phyloP scores from a whole-genome alignment of 306 rosid species.

The Sesbania bispinosa region DNA sequence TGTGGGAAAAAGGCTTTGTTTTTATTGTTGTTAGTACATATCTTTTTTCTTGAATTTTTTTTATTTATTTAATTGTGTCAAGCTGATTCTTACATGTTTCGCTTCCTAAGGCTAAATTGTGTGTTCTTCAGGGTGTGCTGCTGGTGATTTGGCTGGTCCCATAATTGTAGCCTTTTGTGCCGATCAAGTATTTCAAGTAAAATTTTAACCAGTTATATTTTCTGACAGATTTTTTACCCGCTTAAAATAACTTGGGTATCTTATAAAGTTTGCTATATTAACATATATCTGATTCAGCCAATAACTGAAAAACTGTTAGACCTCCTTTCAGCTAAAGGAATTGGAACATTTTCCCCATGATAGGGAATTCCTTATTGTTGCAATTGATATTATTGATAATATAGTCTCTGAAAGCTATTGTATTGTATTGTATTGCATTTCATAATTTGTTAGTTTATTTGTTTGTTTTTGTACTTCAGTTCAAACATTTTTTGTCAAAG shows the following conservation, averaged over 20 bases:
- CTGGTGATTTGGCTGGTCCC: constrained; percentile 87
- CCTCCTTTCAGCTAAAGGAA: background rate
- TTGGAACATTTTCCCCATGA: background rate
- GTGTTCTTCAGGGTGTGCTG: constrained; percentile 59
- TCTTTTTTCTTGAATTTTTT: no score
- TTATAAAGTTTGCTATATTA: constrained; percentile 6
- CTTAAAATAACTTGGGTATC: constrained; percentile 13
- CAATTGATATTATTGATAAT: background rate
- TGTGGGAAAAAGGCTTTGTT: no score
- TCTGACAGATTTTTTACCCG: constrained; percentile 19
- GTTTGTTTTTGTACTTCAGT: no score
- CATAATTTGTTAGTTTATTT: no score
- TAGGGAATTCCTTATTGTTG: constrained; percentile 8
- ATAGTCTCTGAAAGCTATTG: no score
- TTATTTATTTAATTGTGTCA: no score
- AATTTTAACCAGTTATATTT: constrained; percentile 33
- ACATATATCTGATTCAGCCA: background rate
- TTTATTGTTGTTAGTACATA: no score
- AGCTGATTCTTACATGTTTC: background rate
- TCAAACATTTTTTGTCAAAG: no score
- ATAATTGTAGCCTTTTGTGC: constrained; percentile 47
- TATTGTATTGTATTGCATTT: no score
- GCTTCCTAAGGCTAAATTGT: background rate
- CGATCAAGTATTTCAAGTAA: constrained; percentile 38
- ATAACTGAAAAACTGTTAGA: constrained; percentile 6